Base-by-base conservation (phyloP, 2,329 filamentous ascomycete species). In the Cylindrodendrum hubeiense region DNA sequence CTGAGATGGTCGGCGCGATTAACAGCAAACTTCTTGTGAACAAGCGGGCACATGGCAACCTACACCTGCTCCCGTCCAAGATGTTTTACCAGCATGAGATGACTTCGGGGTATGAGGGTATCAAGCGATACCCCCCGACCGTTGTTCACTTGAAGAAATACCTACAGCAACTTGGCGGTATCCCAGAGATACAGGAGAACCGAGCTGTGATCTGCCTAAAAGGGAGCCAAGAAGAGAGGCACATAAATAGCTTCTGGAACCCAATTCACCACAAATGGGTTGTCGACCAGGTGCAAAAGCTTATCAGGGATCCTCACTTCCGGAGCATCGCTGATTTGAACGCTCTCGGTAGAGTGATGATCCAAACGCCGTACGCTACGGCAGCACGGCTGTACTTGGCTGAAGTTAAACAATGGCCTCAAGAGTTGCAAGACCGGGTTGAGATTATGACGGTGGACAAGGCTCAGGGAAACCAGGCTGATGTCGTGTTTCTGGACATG, bases 401-500 rank as follows among this genome's bases (percentile, higher is more conserved):
- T 1, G 67, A 76, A 0, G 72, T 78, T 0, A 73, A 72, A 10
- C 47, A 65, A 2, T 75, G 79, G 71, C 76, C 77, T 0, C 13
- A 52, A 1, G 67, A 74, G 12, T 75, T 66, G 50, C 74, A 76
- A 47, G 33, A 66, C 0, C 72, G 81, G 2, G 78, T 84, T 0
- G 75, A 81, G 24, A 78, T 83, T 0, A 67, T 83, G 19, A 86
- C 83, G 0, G 78, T 85, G 1, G 84, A 85, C 53, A 82, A 78
- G 5, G 79, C 81, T 0, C 83, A 85, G 41, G 84, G 84, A 0
- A 82, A 83, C 15, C 81, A 86, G 61, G 83, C 84, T 0, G 84
- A 86, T 43, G 75, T 84, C 5, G 82, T 85, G 0, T 80, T 84
- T 34, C 74, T 86, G 0, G 84, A 86, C 71, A 77, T 85, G 66